Conservation (phyloP, 306 rosid species). For the Corylus heterophylla region DNA sequence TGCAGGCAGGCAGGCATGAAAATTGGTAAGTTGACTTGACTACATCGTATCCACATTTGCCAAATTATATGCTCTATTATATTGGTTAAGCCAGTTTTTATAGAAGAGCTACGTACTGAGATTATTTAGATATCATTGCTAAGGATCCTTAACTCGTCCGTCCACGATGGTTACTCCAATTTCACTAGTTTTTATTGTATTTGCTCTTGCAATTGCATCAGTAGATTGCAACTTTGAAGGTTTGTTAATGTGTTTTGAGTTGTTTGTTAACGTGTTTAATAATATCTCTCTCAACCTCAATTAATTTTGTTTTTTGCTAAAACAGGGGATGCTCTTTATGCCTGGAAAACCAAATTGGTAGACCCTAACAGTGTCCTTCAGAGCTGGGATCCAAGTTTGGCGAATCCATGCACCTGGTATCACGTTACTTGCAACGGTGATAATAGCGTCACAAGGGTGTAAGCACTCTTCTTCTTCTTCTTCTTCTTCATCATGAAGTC, state of each 20-base stretch:
- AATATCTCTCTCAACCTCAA: too few species aligned
- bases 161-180: conserved; percentile 7
- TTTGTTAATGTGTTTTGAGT: neutral
- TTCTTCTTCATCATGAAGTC: neutral
- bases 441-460: conserved; percentile 27
- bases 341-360: conserved; percentile 21
- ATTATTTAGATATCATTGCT: neutral
- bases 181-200: neutral
- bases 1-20: too few species aligned
- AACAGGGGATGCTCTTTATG: conserved; percentile 26
- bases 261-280: neutral
- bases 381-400: conserved; percentile 36
- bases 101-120: neutral
- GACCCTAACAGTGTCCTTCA: conserved; percentile 33
- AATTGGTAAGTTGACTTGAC: neutral
- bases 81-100: neutral
- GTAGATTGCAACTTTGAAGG: conserved; percentile 35
- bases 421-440: conserved; percentile 19
- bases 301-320: neutral
- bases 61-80: too few species aligned
- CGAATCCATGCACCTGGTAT: conserved; percentile 36
- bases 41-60: too few species aligned
- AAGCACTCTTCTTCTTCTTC: conserved; percentile 11
- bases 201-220: conserved; percentile 28
- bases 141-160: neutral